Evolutionary conservation across 257 asterid species (phyloP), one percentile per base, ranked within the genome.

Genomic region (Nicotiana paniculata): DNA sequence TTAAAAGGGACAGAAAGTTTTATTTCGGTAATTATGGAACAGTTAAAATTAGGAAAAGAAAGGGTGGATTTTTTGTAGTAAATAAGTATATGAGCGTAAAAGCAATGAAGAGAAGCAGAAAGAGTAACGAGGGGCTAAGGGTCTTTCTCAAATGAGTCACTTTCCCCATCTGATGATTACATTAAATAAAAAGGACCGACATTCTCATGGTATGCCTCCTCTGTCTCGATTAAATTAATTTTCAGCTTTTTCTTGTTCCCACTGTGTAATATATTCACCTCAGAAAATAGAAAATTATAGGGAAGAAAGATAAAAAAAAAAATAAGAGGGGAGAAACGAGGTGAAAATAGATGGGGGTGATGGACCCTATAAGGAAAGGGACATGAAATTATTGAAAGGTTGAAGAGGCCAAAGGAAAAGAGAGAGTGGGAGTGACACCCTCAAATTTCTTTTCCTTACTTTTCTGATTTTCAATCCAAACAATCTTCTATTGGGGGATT

Each of bases 201-300:
- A 95, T 94, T 93, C 98, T 90, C 94, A 91, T 92, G 94, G 97
- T 89, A 87, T 90, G 95, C 93, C 94, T 91, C 95, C 95, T 90
- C 92, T 13, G 4, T 84, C 85, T 75, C 43, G 16, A 75, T 75
- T 75, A 84, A 72, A 57, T 85, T 65, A 78, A 62, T 68, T 32
- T 55, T 57, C 82, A 75, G 63, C 63, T 75, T 75, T 75, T 75
- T 8, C 63, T 74, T 15, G 79, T 53, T 51, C 62, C 79, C 63
- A 51, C 63, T 8, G 4, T 51, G 1, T 75, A 46, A 46, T 72
- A 12, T 48, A 26, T 74, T 51, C 79, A 75, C 46, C 26, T 51
- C 63, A 15, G 7, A 75, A 75, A 58, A 58, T n/a, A 18, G 53
- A 26, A 70, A 18, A 48, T 37, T 63, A 26, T 62, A 10, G 18